Conservation (phyloP, 2,329 filamentous ascomycete species). For the Colletotrichum shisoi region DNA sequence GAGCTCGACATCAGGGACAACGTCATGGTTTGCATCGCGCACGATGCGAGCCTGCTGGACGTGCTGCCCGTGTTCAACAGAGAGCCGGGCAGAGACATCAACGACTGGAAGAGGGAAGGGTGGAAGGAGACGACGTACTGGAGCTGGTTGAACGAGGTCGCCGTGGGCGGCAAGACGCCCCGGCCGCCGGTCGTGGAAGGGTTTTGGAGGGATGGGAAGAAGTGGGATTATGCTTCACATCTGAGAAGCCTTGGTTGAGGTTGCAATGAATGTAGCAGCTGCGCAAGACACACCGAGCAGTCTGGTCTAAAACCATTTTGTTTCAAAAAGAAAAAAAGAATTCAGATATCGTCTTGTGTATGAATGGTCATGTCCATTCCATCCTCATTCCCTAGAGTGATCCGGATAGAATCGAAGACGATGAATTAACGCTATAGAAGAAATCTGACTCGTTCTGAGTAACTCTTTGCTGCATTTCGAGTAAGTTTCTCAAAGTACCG, state of each 20-base stretch:
- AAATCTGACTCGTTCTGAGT: no score
- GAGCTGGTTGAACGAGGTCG: constrained; percentile 35
- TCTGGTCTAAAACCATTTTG: no score
- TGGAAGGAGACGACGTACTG: constrained; percentile 33
- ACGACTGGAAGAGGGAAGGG: constrained; percentile 27
- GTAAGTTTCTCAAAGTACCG: no score
- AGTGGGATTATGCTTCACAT: constrained; percentile 28
- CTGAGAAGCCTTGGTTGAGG: background rate
- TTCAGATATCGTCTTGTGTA: no score
- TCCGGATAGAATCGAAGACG: no score
- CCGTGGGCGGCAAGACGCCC: constrained; percentile 22
- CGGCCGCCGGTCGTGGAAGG: constrained; percentile 23
- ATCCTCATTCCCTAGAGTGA: no score
- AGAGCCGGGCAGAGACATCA: constrained; percentile 21
- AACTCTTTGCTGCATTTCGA: no score
- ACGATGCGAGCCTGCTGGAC: constrained; percentile 29
- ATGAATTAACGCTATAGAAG: no score
- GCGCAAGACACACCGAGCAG: no score
- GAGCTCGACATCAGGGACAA: constrained; percentile 34
- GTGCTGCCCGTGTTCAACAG: constrained; percentile 34
- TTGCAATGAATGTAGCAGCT: no score
- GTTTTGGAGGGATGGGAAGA: constrained; percentile 32
- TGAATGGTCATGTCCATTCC: no score
- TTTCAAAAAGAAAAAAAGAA: no score
- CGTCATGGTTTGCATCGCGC: constrained; percentile 35